Base-by-base conservation (phyloP, 1,284 basidiomycete genomes). In the Flammula alnicola region DNA sequence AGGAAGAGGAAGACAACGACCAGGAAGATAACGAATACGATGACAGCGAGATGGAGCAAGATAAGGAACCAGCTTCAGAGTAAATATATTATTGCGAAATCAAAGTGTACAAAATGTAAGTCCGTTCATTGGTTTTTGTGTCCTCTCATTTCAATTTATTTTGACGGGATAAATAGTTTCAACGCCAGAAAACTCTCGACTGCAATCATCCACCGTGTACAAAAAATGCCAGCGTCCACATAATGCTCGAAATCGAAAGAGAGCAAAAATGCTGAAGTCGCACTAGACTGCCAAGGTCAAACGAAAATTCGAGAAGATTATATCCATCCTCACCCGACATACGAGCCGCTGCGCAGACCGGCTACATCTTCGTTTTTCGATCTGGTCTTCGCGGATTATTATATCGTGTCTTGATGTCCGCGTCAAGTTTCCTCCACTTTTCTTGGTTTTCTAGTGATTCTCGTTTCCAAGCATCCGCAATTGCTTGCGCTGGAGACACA, bases 391-490 rank as follows among this genome's bases (percentile, higher is more conserved):
- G 67, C 10, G 65, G 63, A 16, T 65, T 60, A 40, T 60, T 60
- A 55, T 74, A 80, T 44, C 64, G 64, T 48, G 58, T 45, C 48
- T 62, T 66, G 49, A 80, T 74, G 58, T 74, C 76, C 49, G 73
- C 73, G 57, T 86, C 80, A 47, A 79, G 73, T 52, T 68, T 70
- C 52, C 74, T 71, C 85, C 85, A 88, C 54, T 67, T 72, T 46
- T 78, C 74, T 63, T 84, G 77, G 54, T 69, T 80, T 64, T 84
- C 79, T 11, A 63, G 56, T 11, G 80, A 77, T 65, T 85, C 81
- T 40, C 73, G 69, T 60, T 75, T 77, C 85, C 86, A 87, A 45
- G 81, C 81, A 35, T 83, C 78, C 30, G 81, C 82, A 62, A 88
- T 86, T 22, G 78, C 75, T 57, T 83, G 78, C 7, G 80, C 78